Evolutionary conservation across 2,329 filamentous ascomycete species (phyloP).

Genomic region (Stemphylium lycopersici): DNA sequence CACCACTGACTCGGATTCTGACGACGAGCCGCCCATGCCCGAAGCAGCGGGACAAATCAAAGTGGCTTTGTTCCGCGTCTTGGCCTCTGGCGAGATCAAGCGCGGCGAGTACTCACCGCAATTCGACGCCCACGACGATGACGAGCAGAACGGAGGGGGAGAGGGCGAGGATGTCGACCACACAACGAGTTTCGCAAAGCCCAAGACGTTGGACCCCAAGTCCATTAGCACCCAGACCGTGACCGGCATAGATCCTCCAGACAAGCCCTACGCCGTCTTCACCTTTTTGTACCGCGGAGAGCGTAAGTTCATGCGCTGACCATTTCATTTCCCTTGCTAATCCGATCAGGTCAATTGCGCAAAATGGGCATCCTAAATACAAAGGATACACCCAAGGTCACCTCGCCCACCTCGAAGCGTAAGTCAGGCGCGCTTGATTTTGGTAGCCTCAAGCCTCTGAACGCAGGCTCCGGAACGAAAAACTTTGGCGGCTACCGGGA

Average conservation of each 20-base stretch:
- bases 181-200: slow-evolving; percentile 96
- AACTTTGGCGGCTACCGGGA: slow-evolving; percentile 88
- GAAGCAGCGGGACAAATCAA: slow-evolving; percentile 98
- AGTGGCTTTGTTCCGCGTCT: slow-evolving; percentile 91
- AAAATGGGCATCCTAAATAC: slow-evolving; percentile 90
- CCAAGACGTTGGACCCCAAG: slow-evolving; percentile 93
- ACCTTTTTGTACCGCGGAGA: slow-evolving; percentile 98
- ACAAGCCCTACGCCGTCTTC: slow-evolving; percentile 95
- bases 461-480: slow-evolving; percentile 77
- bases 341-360: slow-evolving; percentile 77
- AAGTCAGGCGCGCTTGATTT: slow-evolving; percentile 86
- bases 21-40: slow-evolving; percentile 83
- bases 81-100: slow-evolving; percentile 96
- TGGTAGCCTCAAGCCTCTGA: slow-evolving; percentile 80
- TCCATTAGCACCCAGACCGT: slow-evolving; percentile 98
- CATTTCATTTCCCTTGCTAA: slow-evolving; percentile 15
- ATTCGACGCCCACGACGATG: slow-evolving; percentile 95
- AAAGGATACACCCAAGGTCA: slow-evolving; percentile 63
- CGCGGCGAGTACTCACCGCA: slow-evolving; percentile 97
- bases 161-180: slow-evolving; percentile 88
- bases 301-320: slow-evolving; percentile 65
- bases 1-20: slow-evolving; percentile 70
- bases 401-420: slow-evolving; percentile 71
- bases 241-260: slow-evolving; percentile 94
- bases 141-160: slow-evolving; percentile 68